These are phyloP conservation scores for Talaromyces sp. DNA, from an alignment of 2,329 filamentous ascomycete genomes.

Conservation along the genomic window DNA sequence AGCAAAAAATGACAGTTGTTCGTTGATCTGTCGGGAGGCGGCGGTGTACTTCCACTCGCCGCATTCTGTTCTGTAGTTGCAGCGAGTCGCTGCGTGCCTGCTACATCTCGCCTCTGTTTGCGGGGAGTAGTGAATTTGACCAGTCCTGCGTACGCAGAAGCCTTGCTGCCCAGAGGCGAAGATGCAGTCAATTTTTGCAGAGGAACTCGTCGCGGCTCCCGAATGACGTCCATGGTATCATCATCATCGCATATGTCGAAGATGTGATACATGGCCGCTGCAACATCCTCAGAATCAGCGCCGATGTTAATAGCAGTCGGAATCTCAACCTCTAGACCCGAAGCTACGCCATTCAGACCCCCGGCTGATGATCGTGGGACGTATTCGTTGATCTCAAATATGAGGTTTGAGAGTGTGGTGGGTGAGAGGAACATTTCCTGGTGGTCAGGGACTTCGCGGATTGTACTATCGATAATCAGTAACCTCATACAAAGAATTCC, in stretches of 20 bases:
- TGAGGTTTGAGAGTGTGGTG: slow-evolving; percentile 78
- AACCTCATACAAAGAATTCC: neutral
- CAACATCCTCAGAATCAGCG: slow-evolving; percentile 61
- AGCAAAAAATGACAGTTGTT: slow-evolving; percentile 75
- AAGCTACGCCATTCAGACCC: slow-evolving; percentile 23
- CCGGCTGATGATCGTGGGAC: slow-evolving; percentile 45
- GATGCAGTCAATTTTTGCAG: slow-evolving; percentile 35
- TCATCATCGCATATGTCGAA: slow-evolving; percentile 66
- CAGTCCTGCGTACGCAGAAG: slow-evolving; percentile 28
- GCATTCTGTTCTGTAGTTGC: slow-evolving; percentile 16
- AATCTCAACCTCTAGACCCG: neutral
- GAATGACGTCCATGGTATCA: slow-evolving; percentile 64
- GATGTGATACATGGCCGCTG: slow-evolving; percentile 65
- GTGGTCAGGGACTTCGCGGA: slow-evolving; percentile 51
- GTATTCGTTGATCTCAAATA: slow-evolving; percentile 85
- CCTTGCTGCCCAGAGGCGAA: slow-evolving; percentile 36
- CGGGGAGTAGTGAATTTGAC: slow-evolving; percentile 26
- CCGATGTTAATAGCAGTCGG: slow-evolving; percentile 38
- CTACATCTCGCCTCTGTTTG: slow-evolving; percentile 18
- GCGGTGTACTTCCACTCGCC: slow-evolving; percentile 21
- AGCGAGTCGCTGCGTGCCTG: slow-evolving; percentile 8
- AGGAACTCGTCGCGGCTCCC: slow-evolving; percentile 55
- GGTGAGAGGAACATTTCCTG: slow-evolving; percentile 90
- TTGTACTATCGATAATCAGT: slow-evolving; percentile 23
- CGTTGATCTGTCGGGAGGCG: slow-evolving; percentile 24